Percentiles rank a stretch among this genome's conserved stretches.
Conservation (phyloP, 352 stramenopile species). For the Globisporangium nagaii region DNA sequence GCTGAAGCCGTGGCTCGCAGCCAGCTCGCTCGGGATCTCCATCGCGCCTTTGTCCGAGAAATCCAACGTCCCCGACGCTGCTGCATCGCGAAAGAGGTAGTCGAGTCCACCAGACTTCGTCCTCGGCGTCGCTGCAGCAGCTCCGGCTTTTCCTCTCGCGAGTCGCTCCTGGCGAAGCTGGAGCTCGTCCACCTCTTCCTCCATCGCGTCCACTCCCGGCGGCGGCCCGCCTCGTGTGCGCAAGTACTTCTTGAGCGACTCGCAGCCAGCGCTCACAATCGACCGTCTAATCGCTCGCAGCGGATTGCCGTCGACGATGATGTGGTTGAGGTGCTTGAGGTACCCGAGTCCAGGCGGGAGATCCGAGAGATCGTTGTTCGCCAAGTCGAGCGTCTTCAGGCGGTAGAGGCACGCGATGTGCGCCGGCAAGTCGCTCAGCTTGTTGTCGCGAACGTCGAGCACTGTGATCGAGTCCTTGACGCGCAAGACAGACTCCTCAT, state of each 20-base stretch:
- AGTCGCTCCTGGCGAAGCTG: conserved; percentile 13
- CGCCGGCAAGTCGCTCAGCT: conserved; percentile 44
- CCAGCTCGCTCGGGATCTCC: conserved; percentile 24
- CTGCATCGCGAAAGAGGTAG: conserved; percentile 50
- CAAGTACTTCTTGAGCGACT: conserved; percentile 81
- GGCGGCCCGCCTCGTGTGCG: conserved; percentile 59
- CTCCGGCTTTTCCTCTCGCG: not conserved
- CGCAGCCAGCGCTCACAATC: conserved; percentile 56
- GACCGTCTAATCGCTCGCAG: conserved; percentile 65
- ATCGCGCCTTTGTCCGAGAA: conserved; percentile 30
- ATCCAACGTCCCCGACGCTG: conserved; percentile 47
- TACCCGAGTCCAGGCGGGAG: conserved; percentile 73
- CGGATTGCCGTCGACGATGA: conserved; percentile 73
- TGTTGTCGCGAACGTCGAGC: conserved; percentile 81
- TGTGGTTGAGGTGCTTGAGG: conserved; percentile 70
- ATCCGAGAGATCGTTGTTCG: conserved; percentile 78
- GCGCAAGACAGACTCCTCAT: conserved; percentile 51
- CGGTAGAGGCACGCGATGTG: conserved; percentile 49
- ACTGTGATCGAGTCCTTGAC: conserved; percentile 67
- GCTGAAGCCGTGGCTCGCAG: conserved; percentile 17
- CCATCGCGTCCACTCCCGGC: conserved; percentile 47
- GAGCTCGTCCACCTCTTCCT: conserved; percentile 69
- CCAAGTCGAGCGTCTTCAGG: conserved; percentile 78
- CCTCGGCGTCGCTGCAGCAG: not conserved
- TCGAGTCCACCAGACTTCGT: conserved; percentile 11